Evolutionary conservation across 768 basidiomycete species (phyloP), one percentile per base, ranked within the genome.

Genomic region (Pleurotus ostreatus): DNA sequence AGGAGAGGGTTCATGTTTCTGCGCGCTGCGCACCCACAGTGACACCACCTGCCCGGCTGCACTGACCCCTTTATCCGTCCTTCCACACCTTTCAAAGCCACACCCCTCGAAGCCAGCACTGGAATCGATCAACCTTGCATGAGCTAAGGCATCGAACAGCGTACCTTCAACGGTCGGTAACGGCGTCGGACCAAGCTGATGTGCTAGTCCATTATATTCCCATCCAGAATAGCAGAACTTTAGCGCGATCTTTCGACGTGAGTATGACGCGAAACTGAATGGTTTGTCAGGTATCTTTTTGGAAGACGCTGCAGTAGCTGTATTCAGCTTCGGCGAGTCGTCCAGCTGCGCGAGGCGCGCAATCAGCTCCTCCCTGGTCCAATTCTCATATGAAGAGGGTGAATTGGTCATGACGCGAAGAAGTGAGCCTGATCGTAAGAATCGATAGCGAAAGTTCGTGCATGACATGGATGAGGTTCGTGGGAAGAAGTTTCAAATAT

Each of bases 61-160:
- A 67, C 94, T 96, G 57, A 99, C 97, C 0, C 96, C 95, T 16
- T 88, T 80, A 77, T 99, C 97, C 23, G 97, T 98, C 65, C 97
- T 73, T 11, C 97, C 96, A 69, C 97, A 98, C 61, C 83, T 80
- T 66, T 90, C 86, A 85, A 92, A 98, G 37, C 83, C 90, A 65
- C 93, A 94, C 0, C 91, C 95, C 13, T 94, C 88, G 55, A 89
- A 74, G 3, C 92, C 92, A 4, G 72, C 79, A 2, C 78, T 81
- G 1, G 77, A 77, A 64, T 96, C 91, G 9, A 98, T 81, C 44
- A 99, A 74, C 48, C 85, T 78, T 0, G 90, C 81, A 61, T 86
- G 86, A 40, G 82, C 85, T 56, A 98, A 74, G 0, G 93, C 93
- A 34, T 81, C 80, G 57, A 92, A 89, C 18, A 99, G 70, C 4